A percentile compares a stretch with the other conserved stretches of the same genome.
Evolutionary conservation across 179 eudicot genomes (phyloP).

Genomic region (Vitellaria paradoxa): DNA sequence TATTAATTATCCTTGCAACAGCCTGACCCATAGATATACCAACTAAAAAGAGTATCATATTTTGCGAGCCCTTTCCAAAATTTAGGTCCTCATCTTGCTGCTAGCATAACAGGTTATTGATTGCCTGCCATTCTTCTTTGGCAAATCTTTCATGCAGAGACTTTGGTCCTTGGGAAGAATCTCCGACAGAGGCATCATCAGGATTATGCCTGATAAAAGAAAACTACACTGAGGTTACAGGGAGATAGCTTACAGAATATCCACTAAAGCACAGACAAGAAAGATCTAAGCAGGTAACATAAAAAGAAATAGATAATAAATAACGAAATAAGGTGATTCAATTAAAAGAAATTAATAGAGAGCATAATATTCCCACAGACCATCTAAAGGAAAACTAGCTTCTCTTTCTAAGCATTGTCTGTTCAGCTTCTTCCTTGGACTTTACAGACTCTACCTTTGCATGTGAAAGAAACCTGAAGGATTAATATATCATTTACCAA

Average conservation of each 20-base stretch:
- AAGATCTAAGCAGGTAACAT: neutral
- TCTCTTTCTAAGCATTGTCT: constrained; percentile 60
- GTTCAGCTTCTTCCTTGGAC: too few species aligned
- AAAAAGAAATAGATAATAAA: neutral
- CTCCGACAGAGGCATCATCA: constrained; percentile 39
- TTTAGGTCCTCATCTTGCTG: constrained; percentile 87
- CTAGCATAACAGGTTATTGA: constrained; percentile 82
- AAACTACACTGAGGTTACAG: constrained; percentile 1
- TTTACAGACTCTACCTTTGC: constrained; percentile 93
- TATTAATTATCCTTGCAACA: constrained; percentile 82
- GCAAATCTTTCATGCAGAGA: constrained; percentile 69
- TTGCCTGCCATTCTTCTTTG: too few species aligned
- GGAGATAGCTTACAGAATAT: neutral
- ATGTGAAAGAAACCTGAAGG: constrained; percentile 89
- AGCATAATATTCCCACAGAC: constrained; percentile 34
- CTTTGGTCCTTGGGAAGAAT: constrained; percentile 42
- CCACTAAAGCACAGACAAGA: neutral
- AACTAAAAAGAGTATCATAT: constrained; percentile 62
- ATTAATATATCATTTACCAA: constrained; percentile 10
- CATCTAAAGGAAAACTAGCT: constrained; percentile 92
- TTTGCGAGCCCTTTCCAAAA: constrained; percentile 68
- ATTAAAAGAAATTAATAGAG: neutral
- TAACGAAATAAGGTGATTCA: neutral
- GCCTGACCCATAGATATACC: constrained; percentile 82
- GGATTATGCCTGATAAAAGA: constrained; percentile 61